Conservation (phyloP, 148 eudicot species). For the Arctostaphylos glauca region DNA sequence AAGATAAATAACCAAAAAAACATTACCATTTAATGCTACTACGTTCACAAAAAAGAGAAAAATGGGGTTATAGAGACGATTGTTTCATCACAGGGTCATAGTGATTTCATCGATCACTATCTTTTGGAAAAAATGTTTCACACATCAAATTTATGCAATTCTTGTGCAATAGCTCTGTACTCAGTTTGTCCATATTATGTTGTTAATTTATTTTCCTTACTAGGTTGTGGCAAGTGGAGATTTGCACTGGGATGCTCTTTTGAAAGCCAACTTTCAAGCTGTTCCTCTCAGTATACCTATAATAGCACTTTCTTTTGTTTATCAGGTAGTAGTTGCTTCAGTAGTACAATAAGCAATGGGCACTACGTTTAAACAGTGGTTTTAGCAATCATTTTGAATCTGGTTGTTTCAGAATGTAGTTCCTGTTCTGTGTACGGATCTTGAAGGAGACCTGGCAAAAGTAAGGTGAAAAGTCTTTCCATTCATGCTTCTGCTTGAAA, state of each 20-base stretch:
- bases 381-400: conserved; percentile 1
- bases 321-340: conserved; percentile 52
- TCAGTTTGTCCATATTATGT: background rate
- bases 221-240: conserved; percentile 83
- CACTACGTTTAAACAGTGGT: background rate
- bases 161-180: background rate
- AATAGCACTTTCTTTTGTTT: conserved; percentile 87
- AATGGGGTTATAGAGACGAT: background rate
- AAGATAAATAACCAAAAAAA: too few species aligned
- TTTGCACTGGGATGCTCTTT: conserved; percentile 84
- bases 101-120: background rate
- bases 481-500: conserved; percentile 17
- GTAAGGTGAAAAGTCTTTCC: conserved; percentile 63
- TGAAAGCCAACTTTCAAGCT: conserved; percentile 77
- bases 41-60: background rate
- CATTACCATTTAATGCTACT: too few species aligned
- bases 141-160: background rate
- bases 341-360: background rate
- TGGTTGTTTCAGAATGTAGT: conserved; percentile 70
- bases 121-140: background rate
- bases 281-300: conserved; percentile 85
- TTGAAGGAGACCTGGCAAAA: conserved; percentile 81
- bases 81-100: background rate
- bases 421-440: conserved; percentile 90
- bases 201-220: background rate